Conservation (phyloP, 495 filamentous ascomycete genomes). For the Penicillium fimorum region DNA sequence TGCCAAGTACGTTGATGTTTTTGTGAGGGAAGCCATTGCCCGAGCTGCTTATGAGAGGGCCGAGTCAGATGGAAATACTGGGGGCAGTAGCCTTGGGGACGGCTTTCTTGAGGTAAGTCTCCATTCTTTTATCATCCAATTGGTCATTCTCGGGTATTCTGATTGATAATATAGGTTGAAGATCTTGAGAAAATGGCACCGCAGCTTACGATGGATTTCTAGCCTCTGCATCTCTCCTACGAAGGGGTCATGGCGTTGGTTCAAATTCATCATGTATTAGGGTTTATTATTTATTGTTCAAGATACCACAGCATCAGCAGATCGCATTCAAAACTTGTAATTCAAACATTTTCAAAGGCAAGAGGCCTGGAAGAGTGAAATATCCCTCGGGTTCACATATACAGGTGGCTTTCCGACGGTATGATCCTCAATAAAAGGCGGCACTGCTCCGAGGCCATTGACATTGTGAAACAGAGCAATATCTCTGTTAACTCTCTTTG, state of each 20-base stretch:
- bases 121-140: background rate
- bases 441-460: constrained; percentile 25
- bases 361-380: constrained; percentile 21
- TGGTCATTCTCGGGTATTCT: constrained; percentile 7
- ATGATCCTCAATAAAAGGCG: constrained; percentile 29
- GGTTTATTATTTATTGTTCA: constrained; percentile 11
- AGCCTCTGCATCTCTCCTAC: background rate
- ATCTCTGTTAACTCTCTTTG: constrained; percentile 27
- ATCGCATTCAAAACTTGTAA: background rate
- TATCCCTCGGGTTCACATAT: constrained; percentile 26
- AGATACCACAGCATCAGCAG: constrained; percentile 11
- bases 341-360: constrained; percentile 11
- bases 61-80: constrained; percentile 36
- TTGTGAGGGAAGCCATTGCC: constrained; percentile 88
- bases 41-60: constrained; percentile 69
- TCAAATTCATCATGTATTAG: constrained; percentile 5
- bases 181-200: constrained; percentile 89
- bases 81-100: constrained; percentile 37
- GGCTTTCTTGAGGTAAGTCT: constrained; percentile 72
- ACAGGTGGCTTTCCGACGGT: constrained; percentile 21
- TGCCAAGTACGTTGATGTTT: constrained; percentile 86
- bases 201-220: constrained; percentile 88
- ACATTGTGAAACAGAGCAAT: constrained; percentile 30
- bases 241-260: constrained; percentile 17
- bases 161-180: constrained; percentile 41